phyloP scores from a whole-genome alignment of 2,329 filamentous ascomycete species.

The Zymoseptoria ardabiliae region DNA sequence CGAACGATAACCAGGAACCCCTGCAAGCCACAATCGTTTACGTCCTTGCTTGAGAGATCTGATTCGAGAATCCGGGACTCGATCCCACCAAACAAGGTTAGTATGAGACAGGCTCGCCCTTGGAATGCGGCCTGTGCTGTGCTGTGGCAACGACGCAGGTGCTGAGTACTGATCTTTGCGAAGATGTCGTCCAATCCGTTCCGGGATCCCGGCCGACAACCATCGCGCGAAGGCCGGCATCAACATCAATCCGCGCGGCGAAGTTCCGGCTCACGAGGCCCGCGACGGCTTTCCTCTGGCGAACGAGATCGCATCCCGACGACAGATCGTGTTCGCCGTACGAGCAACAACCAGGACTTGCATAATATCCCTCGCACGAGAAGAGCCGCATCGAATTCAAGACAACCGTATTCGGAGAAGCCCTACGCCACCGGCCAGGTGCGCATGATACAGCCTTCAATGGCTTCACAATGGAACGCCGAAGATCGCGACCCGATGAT shows the following conservation, averaged over 20 bases:
- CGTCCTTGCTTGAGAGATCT: not conserved
- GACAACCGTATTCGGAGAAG: constrained; percentile 16
- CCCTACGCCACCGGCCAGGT: constrained; percentile 31
- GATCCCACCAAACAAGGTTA: not conserved
- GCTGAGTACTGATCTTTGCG: not conserved
- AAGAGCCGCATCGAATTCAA: constrained; percentile 13
- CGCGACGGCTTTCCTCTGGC: constrained; percentile 59
- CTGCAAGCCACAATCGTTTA: not conserved
- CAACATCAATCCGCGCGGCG: constrained; percentile 8
- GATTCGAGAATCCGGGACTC: not conserved
- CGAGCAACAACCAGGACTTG: constrained; percentile 16
- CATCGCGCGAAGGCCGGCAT: constrained; percentile 7
- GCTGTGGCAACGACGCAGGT: not conserved
- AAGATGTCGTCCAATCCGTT: constrained; percentile 16
- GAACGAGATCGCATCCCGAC: constrained; percentile 45
- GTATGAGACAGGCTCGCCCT: not conserved
- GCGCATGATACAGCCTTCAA: constrained; percentile 14
- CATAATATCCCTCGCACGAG: constrained; percentile 12
- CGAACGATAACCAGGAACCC: not conserved
- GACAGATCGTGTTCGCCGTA: constrained; percentile 16
- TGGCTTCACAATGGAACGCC: constrained; percentile 39
- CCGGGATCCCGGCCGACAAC: constrained; percentile 9
- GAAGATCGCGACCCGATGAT: constrained; percentile 49
- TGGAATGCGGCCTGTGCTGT: not conserved
- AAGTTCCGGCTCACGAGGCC: constrained; percentile 52